Conservation (phyloP, 306 rosid species). For the Prunus fruticosa region DNA sequence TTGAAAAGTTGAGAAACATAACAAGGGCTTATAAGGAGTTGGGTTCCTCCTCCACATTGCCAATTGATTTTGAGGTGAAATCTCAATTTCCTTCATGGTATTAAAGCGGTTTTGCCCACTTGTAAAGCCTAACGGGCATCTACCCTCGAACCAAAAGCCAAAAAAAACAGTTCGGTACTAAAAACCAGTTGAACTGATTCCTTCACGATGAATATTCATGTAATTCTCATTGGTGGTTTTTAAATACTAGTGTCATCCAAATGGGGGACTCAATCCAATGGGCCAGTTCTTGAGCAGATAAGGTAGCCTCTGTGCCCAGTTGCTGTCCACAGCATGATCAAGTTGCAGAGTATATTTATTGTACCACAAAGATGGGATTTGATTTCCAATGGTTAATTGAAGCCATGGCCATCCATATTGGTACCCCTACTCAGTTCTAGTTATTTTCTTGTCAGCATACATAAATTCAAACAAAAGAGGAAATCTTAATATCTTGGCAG, state of each 20-base stretch:
- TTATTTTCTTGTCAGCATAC: neutral
- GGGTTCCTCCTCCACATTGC: no score
- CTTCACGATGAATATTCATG: neutral
- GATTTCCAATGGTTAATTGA: neutral
- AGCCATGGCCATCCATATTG: neutral
- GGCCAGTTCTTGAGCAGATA: neutral
- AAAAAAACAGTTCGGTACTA: neutral
- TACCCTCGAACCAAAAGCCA: no score
- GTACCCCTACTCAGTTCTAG: neutral
- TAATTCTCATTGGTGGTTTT: neutral
- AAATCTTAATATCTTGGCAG: neutral
- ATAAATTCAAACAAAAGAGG: neutral
- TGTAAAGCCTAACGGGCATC: no score
- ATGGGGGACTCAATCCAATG: neutral
- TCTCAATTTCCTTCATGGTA: no score
- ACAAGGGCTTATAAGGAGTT: no score
- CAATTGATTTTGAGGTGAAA: no score
- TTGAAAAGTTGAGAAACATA: no score
- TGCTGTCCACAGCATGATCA: neutral
- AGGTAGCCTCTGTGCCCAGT: neutral
- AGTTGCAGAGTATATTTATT: constrained; percentile 8
- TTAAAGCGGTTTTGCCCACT: no score
- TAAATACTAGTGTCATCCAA: neutral
- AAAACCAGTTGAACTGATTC: neutral
- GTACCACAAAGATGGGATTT: neutral